Base-by-base conservation (phyloP, 345 rosid genomes). In the Pistacia vera region DNA sequence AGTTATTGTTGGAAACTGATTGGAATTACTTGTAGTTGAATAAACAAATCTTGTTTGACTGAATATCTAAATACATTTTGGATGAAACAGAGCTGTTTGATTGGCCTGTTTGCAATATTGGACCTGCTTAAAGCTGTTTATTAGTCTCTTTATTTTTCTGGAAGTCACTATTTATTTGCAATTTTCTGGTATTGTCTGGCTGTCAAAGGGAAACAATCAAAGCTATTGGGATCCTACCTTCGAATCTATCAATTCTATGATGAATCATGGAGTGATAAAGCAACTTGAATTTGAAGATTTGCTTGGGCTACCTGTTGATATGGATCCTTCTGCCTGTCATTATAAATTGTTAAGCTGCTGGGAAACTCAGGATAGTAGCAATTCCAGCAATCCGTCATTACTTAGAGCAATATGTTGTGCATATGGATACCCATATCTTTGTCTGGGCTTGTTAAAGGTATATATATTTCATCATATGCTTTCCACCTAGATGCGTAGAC, bases 271-370 rank as follows among this genome's bases (percentile, higher is more conserved):
- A 44, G 81, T 88, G 49, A 14, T 33, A 69, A 93, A 91, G 83
- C 98, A 95, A 88, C 92, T 91, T 51, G 95, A 86, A 73, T 93
- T 95, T 63, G 91, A 90, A 71, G 93, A 95, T 88, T 80, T 95
- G 82, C 97, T 91, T 81, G 75, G 22, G 60, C 81, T 95, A 52
- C 97, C 97, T 11, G 66, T 66, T 83, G 92, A 91, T 76, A 86
- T 95, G 95, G 87, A 88, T 84, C 94, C 98, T 72, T 84, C 88
- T 78, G 67, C 76, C 44, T 93, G 97, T 70, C 91, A 89, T 81
- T 82, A 85, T 65, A 82, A 80, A 75, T 68, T 95, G 77, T 44
- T 83, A 68, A 79, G 82, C 78, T 85, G 87, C 81, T 95, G 97
- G 98, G 85, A 76, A 76, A 77, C 82, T 81, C 92, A 91, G 80